Evolutionary conservation across 2,329 filamentous ascomycete genomes (phyloP), one percentile per base, ranked within the genome.

Genomic region (Colletotrichum camelliae): DNA sequence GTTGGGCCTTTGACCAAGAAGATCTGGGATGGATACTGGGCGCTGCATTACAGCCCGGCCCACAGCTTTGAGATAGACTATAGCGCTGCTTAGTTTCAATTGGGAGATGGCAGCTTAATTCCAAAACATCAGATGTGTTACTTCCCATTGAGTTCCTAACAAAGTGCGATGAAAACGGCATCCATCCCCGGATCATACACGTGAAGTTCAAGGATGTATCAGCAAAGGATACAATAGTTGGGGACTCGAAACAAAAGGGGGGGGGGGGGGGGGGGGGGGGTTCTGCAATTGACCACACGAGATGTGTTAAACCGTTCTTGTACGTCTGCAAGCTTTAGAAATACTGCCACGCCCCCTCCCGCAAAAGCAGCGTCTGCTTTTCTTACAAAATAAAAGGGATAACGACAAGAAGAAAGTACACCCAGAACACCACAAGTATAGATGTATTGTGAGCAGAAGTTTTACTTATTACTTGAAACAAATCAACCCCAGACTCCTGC

Each of bases 11-110:
- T 89, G 21, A 89, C 88, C 2, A 84, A 81, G 79, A 82, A 79
- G 70, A 89, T 90, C 39, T 89, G 88, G 87, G 88, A 89, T 81
- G 80, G 77, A 3, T 90, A 90, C 78, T 90, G 88, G 88, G 84
- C 79, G 5, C 84, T 88, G 81, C 88, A 89, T 79, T 87, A 83
- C 61, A 82, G 88, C 73, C 74, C 80, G 4, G 70, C 69, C 1
- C 85, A 82, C 68, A 86, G 82, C 71, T 84, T 86, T 70, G 77
- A 79, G 70, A 76, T 85, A 48, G 74, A 80, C 29, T 85, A 85
- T 75, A 61, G 18, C 15, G 9, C 29, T 35, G 60, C 60, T n/a
- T 64, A 64, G 21, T 64, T 64, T 21, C 21, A 61, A 4, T 57
- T 43, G 18, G 18, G 18, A 43, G 39, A n/a, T 43, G 18, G n/a